phyloP scores from a whole-genome alignment of 345 rosid genomes.

The Excoecaria cochinchinensis region DNA sequence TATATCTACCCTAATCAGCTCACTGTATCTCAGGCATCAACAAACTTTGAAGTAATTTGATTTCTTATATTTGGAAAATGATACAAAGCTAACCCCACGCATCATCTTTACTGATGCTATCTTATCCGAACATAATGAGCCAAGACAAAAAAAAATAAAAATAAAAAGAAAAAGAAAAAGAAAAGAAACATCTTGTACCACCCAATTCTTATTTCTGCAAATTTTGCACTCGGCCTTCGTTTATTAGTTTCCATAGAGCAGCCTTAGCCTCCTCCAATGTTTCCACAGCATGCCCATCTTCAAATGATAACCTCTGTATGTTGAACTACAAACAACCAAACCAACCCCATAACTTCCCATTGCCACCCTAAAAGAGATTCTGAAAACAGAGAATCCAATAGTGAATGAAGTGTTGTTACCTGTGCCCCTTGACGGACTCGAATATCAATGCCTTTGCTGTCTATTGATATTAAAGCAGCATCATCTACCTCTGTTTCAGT shows the following conservation, averaged over 20 bases:
- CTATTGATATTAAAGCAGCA: conserved; percentile 93
- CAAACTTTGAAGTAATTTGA: neutral
- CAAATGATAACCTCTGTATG: conserved; percentile 84
- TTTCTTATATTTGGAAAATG: neutral
- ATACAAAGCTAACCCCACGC: neutral
- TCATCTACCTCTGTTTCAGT: conserved; percentile 77
- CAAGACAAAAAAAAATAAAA: too few relatives aligned
- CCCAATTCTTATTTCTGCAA: conserved; percentile 30
- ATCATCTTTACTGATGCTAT: neutral
- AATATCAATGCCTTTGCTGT: conserved; percentile 89
- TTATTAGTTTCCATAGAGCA: conserved; percentile 70
- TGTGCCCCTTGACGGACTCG: conserved; percentile 97
- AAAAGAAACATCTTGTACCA: neutral
- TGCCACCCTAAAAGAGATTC: neutral
- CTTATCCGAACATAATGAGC: neutral
- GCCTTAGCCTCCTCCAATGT: conserved; percentile 86
- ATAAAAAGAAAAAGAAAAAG: neutral
- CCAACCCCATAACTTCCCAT: neutral
- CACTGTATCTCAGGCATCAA: neutral
- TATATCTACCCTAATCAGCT: neutral
- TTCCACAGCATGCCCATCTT: conserved; percentile 61
- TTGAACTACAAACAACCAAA: conserved; percentile 53
- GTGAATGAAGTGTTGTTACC: conserved; percentile 37
- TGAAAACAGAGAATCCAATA: neutral
- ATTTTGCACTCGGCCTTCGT: conserved; percentile 57